These are phyloP conservation scores for Saturnispora sanitii DNA, from an alignment of 805 yeast species.

Conservation along the genomic window DNA sequence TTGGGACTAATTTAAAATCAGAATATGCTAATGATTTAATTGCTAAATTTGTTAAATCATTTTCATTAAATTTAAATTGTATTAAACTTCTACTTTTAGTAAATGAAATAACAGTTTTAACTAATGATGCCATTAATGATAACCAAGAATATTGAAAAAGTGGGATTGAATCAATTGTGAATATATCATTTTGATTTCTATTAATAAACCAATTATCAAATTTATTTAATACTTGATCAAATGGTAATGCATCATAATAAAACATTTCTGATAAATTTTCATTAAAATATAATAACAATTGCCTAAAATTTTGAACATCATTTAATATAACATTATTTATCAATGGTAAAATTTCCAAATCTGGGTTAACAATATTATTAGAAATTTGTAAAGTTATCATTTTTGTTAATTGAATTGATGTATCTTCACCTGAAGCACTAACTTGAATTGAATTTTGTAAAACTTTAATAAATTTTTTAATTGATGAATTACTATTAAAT, in stretches of 20 bases:
- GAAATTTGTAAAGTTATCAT: not conserved
- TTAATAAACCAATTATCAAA: constrained; percentile 12
- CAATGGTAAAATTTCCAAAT: not conserved
- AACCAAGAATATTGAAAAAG: constrained; percentile 11
- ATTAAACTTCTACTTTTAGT: constrained; percentile 5
- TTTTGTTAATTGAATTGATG: not conserved
- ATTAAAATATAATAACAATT: constrained; percentile 15
- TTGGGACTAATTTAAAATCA: not conserved
- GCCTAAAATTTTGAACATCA: constrained; percentile 14
- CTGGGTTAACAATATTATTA: not conserved
- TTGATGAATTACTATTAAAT: not conserved
- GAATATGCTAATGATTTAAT: not conserved
- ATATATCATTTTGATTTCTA: constrained; percentile 4
- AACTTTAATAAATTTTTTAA: not conserved
- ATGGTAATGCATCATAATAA: constrained; percentile 12
- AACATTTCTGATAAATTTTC: constrained; percentile 13
- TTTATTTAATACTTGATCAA: constrained; percentile 5
- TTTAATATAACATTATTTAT: constrained; percentile 8
- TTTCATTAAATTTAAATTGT: constrained; percentile 2
- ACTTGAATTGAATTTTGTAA: not conserved
- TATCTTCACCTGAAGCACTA: not conserved
- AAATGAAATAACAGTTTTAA: constrained; percentile 10
- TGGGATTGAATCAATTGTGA: constrained; percentile 7
- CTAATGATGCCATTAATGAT: constrained; percentile 14
- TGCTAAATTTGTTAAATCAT: not conserved